A percentile compares a stretch with the other conserved stretches of the same genome.
These are phyloP conservation scores for Gremmenia infestans DNA, from an alignment of 2,329 filamentous ascomycete genomes.

Conservation along the genomic window DNA sequence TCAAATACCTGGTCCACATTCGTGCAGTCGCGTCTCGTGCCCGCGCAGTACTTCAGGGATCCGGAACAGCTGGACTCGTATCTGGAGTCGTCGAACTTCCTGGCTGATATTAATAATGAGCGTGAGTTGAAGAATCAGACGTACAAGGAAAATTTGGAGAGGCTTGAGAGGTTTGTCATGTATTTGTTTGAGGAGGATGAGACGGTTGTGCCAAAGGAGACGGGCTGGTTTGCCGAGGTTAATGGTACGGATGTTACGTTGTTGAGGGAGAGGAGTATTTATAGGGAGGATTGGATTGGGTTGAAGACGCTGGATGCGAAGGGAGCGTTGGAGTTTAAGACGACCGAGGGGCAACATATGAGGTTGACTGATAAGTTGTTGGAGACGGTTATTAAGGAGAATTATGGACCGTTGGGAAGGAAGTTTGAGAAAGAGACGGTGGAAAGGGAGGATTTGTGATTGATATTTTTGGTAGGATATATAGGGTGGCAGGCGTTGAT, in stretches of 20 bases:
- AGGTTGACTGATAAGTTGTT: constrained; percentile 62
- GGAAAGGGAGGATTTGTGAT: constrained; percentile 21
- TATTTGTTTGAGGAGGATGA: constrained; percentile 83
- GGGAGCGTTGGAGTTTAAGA: constrained; percentile 72
- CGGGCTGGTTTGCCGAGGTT: constrained; percentile 84
- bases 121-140: constrained; percentile 63
- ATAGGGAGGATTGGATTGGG: constrained; percentile 91
- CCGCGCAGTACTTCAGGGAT: constrained; percentile 91
- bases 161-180: constrained; percentile 77
- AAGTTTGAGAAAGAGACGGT: constrained; percentile 17
- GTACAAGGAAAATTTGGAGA: constrained; percentile 67
- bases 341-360: constrained; percentile 78
- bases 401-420: constrained; percentile 36
- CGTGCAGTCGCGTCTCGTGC: constrained; percentile 77
- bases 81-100: constrained; percentile 75
- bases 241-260: constrained; percentile 64
- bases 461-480: neutral
- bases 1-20: constrained; percentile 75
- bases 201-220: constrained; percentile 85
- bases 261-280: constrained; percentile 66
- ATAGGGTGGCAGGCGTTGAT: neutral
- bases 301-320: constrained; percentile 73
- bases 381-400: constrained; percentile 36
- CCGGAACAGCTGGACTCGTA: constrained; percentile 65
- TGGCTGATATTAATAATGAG: constrained; percentile 97